Percentiles rank a stretch among this genome's conserved stretches.
phyloP scores from a whole-genome alignment of 257 asterid genomes.

The Ilex asprella region DNA sequence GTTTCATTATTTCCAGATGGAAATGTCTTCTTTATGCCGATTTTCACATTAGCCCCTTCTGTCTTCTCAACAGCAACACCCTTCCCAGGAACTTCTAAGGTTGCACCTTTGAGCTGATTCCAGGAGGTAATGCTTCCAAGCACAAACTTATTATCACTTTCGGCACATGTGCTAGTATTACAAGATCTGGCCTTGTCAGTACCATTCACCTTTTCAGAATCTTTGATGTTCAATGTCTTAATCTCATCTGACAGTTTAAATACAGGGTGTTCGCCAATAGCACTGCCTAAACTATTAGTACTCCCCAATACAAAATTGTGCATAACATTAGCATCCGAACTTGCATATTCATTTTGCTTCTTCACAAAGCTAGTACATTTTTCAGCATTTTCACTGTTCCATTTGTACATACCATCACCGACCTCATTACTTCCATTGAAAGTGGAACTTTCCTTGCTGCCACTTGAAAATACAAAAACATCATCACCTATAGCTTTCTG shows the following conservation, averaged over 20 bases:
- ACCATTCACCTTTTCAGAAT: conserved; percentile 22
- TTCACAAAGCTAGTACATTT: conserved; percentile 19
- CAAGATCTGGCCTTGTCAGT: conserved; percentile 20
- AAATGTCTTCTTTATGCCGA: conserved; percentile 4
- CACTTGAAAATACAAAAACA: conserved; percentile 36
- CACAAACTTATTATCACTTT: conserved; percentile 29
- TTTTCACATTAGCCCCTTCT: conserved; percentile 5
- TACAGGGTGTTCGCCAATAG: conserved; percentile 30
- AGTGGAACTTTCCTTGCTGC: conserved; percentile 21
- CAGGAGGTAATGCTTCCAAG: conserved; percentile 22
- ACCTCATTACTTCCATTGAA: conserved; percentile 24
- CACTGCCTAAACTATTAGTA: conserved; percentile 22
- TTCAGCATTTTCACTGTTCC: conserved; percentile 21
- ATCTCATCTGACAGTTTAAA: conserved; percentile 44
- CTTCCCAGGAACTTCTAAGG: conserved; percentile 6
- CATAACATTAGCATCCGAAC: conserved; percentile 13
- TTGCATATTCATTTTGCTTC: conserved; percentile 5
- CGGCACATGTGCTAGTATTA: conserved; percentile 15
- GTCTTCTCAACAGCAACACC: conserved; percentile 12
- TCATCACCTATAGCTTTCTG: conserved; percentile 25
- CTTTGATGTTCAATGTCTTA: conserved; percentile 49
- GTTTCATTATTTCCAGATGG: conserved; percentile 9
- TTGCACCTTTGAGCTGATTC: conserved; percentile 13
- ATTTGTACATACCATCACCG: conserved; percentile 20
- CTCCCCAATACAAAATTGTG: conserved; percentile 22